A percentile compares a stretch with the other conserved stretches of the same genome.
phyloP scores from a whole-genome alignment of 2,329 filamentous ascomycete species.

The Xylaria sp. region DNA sequence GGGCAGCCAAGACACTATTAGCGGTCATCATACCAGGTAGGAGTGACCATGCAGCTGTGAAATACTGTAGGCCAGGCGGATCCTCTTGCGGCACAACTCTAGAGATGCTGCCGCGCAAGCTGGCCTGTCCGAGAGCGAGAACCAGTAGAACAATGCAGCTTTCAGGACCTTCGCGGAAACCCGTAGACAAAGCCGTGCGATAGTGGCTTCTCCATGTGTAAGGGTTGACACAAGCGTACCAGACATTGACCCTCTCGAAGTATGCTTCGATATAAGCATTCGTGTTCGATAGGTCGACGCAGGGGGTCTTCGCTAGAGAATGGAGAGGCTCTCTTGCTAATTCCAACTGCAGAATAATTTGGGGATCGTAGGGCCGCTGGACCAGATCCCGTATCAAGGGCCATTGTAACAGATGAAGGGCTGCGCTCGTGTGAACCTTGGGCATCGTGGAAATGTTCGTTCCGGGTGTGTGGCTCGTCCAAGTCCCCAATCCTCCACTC shows the following conservation, averaged over 20 bases:
- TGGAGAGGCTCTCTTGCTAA: slow-evolving; percentile 79
- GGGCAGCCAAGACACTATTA: slow-evolving; percentile 77
- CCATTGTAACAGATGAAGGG: slow-evolving; percentile 79
- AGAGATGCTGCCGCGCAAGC: slow-evolving; percentile 76
- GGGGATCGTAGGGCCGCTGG: slow-evolving; percentile 77
- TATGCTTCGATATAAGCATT: slow-evolving; percentile 78
- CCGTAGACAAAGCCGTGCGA: slow-evolving; percentile 73
- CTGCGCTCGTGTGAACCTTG: slow-evolving; percentile 81
- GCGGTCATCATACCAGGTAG: slow-evolving; percentile 80
- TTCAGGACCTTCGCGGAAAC: slow-evolving; percentile 78
- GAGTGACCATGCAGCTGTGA: slow-evolving; percentile 79
- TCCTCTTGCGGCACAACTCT: slow-evolving; percentile 71
- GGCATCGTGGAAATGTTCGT: slow-evolving; percentile 85
- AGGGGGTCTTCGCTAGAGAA: slow-evolving; percentile 66
- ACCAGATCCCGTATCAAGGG: slow-evolving; percentile 80
- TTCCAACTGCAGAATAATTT: slow-evolving; percentile 81
- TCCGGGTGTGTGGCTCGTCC: slow-evolving; percentile 60
- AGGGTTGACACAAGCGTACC: slow-evolving; percentile 86
- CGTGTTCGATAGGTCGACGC: slow-evolving; percentile 75
- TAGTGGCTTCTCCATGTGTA: slow-evolving; percentile 81
- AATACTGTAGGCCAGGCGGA: slow-evolving; percentile 78
- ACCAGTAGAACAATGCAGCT: slow-evolving; percentile 84
- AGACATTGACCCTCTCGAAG: slow-evolving; percentile 81
- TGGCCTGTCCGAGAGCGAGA: slow-evolving; percentile 77
- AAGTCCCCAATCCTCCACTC: slow-evolving; percentile 72